phyloP scores from a whole-genome alignment of 176 grass and related monocot genomes.

The Eragrostis nindensis region DNA sequence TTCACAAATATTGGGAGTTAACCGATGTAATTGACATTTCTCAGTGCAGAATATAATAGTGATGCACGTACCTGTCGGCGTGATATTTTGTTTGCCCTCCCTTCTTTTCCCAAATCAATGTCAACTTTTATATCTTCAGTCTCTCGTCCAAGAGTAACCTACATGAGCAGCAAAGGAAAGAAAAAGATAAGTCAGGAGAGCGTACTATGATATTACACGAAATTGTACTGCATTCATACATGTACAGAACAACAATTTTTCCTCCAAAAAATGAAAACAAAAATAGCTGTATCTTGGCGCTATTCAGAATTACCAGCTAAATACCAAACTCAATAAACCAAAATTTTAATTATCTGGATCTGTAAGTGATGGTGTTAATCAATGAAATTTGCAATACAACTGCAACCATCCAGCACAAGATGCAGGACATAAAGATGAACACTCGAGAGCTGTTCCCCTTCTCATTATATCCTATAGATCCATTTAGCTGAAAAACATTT shows the following conservation, averaged over 20 bases:
- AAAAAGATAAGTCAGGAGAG: constrained; percentile 30
- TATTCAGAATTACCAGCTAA: constrained; percentile 4
- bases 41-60: constrained; percentile 9
- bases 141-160: constrained; percentile 96
- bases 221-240: constrained; percentile 25
- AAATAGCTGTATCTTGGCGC: background rate
- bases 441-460: background rate
- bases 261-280: background rate
- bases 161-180: constrained; percentile 27
- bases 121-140: constrained; percentile 94
- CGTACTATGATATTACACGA: constrained; percentile 23
- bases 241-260: constrained; percentile 19
- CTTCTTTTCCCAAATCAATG: constrained; percentile 97
- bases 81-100: constrained; percentile 90
- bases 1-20: constrained; percentile 20
- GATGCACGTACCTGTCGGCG: constrained; percentile 72
- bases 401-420: constrained; percentile 14
- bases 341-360: constrained; percentile 8
- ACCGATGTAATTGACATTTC: constrained; percentile 25
- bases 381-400: background rate
- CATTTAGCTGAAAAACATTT: constrained; percentile 25
- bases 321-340: constrained; percentile 3
- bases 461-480: background rate
- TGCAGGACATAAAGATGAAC: constrained; percentile 7
- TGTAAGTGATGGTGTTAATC: background rate